These are phyloP conservation scores for Ophiocytium majus DNA, from an alignment of 352 stramenopile species.

Conservation along the genomic window DNA sequence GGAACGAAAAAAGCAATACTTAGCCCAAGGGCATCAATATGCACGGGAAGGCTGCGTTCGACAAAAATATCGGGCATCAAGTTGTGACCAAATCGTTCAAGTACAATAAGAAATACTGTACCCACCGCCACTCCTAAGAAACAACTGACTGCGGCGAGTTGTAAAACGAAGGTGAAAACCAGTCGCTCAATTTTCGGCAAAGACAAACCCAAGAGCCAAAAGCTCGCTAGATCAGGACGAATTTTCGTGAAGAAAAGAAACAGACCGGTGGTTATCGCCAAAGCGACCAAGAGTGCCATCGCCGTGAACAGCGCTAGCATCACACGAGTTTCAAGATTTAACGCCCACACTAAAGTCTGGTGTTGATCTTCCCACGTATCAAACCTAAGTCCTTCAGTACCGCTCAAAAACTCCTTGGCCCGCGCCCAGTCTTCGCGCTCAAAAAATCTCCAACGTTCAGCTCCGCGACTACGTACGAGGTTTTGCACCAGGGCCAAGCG, in stretches of 20 bases:
- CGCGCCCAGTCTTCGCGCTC: background rate
- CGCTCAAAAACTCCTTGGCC: background rate
- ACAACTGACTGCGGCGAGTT: background rate
- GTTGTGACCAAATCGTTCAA: background rate
- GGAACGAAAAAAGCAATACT: background rate
- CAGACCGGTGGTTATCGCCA: background rate
- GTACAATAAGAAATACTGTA: background rate
- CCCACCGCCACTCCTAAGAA: background rate
- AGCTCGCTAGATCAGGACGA: background rate
- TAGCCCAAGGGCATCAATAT: background rate
- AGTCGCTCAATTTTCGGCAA: background rate
- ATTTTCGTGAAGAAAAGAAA: conserved; percentile 6
- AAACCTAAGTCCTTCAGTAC: background rate
- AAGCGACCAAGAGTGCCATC: background rate
- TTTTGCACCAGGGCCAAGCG: background rate
- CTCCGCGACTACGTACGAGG: background rate
- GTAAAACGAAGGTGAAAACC: background rate
- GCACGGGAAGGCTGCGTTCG: conserved; percentile 4
- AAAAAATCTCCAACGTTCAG: too few relatives aligned
- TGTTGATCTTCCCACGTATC: background rate
- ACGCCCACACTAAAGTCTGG: background rate
- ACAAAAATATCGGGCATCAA: conserved; percentile 8
- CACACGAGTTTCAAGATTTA: background rate
- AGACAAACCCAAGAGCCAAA: background rate
- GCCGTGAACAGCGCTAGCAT: background rate